Conservation (phyloP, 2,329 filamentous ascomycete species). For the Penicillium sp. region DNA sequence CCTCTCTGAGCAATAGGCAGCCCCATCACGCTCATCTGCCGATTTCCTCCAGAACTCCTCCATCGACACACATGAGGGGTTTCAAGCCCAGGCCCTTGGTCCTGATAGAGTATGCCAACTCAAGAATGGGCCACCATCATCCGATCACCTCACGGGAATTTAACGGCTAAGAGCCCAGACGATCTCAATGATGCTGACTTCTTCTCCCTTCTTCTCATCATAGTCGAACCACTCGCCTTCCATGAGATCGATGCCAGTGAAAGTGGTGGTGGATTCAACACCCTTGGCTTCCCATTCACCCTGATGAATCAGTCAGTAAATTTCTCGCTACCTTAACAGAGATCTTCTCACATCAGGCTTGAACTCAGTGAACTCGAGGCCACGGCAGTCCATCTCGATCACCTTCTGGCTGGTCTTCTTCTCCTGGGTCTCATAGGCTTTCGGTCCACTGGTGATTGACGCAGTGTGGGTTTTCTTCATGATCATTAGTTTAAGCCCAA, state of each 20-base stretch:
- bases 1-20: too few relatives aligned
- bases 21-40: too few relatives aligned
- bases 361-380: constrained; percentile 89
- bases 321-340: not conserved
- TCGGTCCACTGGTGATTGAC: constrained; percentile 73
- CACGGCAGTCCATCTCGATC: constrained; percentile 89
- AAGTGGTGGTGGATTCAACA: constrained; percentile 76
- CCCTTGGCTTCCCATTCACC: constrained; percentile 90
- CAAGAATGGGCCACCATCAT: not conserved
- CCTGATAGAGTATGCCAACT: too few relatives aligned
- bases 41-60: too few relatives aligned
- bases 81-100: too few relatives aligned
- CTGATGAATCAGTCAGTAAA: constrained; percentile 45
- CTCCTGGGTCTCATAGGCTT: constrained; percentile 59
- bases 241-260: constrained; percentile 74
- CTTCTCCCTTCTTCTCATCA: constrained; percentile 87
- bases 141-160: constrained; percentile 49
- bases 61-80: too few relatives aligned
- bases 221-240: constrained; percentile 99
- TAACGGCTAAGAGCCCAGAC: constrained; percentile 77
- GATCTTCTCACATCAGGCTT: constrained; percentile 71
- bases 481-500: constrained; percentile 3
- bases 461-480: constrained; percentile 61
- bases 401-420: constrained; percentile 72
- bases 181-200: constrained; percentile 88